A percentile compares a stretch with the other conserved stretches of the same genome.
phyloP scores from a whole-genome alignment of 1,139 yeast genomes.

The Suhomyces chickasaworum region DNA sequence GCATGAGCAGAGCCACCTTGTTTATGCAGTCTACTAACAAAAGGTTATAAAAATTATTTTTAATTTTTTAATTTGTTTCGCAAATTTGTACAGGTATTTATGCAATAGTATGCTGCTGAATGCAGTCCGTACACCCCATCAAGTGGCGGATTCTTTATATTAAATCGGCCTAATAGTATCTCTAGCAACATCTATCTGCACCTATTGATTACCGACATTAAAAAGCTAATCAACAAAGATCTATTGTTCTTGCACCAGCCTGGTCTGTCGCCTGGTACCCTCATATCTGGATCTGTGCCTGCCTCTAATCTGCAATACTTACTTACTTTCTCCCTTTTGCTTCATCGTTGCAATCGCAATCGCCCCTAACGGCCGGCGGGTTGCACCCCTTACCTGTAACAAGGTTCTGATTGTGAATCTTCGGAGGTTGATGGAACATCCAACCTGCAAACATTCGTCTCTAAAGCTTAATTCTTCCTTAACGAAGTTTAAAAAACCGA shows the following conservation, averaged over 20 bases:
- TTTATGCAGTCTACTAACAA: not conserved
- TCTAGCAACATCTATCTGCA: constrained; percentile 4
- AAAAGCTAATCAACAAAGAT: constrained; percentile 10
- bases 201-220: constrained; percentile 10
- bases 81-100: too few relatives aligned
- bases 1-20: not conserved
- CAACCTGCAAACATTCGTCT: not conserved
- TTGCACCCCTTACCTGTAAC: not conserved
- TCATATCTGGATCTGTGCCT: not conserved
- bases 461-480: not conserved
- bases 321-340: too few relatives aligned
- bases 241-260: not conserved
- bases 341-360: not conserved
- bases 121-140: not conserved
- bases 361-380: not conserved
- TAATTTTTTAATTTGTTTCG: too few relatives aligned
- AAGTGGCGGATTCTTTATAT: not conserved
- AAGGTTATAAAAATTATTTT: too few relatives aligned
- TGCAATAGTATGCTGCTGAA: too few relatives aligned
- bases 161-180: not conserved
- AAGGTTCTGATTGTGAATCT: not conserved
- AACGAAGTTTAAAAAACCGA: not conserved
- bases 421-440: not conserved
- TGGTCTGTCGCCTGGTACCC: not conserved
- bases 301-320: too few relatives aligned